phyloP scores from a whole-genome alignment of 176 grass and related monocot genomes.

The Alloteropsis semialata region DNA sequence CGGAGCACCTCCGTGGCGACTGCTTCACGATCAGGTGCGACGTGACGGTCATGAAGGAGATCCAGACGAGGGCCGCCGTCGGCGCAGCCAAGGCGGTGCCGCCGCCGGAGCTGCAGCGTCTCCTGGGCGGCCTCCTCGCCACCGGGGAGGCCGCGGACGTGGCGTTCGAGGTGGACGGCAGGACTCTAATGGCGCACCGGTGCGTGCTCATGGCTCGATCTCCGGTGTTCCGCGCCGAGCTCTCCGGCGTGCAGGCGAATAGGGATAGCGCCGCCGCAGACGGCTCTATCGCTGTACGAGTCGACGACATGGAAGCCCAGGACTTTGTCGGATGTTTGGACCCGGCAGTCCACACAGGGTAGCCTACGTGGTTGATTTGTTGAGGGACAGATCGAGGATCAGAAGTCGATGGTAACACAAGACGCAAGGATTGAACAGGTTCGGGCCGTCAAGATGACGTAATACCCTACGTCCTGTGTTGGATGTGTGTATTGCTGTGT shows the following conservation, averaged over 20 bases:
- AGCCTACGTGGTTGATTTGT: too few relatives aligned
- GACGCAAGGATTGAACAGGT: too few relatives aligned
- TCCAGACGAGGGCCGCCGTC: background rate
- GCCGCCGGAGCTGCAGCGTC: background rate
- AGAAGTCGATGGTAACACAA: too few relatives aligned
- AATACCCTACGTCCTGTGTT: too few relatives aligned
- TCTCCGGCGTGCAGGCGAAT: background rate
- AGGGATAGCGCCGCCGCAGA: too few relatives aligned
- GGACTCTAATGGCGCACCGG: background rate
- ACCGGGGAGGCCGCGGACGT: background rate
- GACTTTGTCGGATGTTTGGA: too few relatives aligned
- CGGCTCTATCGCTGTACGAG: background rate
- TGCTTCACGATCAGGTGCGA: background rate
- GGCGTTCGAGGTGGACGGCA: conserved; percentile 1
- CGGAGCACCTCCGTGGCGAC: background rate
- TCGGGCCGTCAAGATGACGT: too few relatives aligned
- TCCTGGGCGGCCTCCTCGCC: background rate
- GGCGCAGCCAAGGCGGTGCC: background rate
- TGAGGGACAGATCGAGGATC: too few relatives aligned
- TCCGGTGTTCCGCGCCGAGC: background rate
- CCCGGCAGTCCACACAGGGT: too few relatives aligned
- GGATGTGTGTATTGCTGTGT: too few relatives aligned
- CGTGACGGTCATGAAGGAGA: background rate
- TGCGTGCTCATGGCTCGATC: background rate
- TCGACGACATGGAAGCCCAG: background rate